phyloP scores from a whole-genome alignment of 148 eudicot species.

The Diospyros kaki region DNA sequence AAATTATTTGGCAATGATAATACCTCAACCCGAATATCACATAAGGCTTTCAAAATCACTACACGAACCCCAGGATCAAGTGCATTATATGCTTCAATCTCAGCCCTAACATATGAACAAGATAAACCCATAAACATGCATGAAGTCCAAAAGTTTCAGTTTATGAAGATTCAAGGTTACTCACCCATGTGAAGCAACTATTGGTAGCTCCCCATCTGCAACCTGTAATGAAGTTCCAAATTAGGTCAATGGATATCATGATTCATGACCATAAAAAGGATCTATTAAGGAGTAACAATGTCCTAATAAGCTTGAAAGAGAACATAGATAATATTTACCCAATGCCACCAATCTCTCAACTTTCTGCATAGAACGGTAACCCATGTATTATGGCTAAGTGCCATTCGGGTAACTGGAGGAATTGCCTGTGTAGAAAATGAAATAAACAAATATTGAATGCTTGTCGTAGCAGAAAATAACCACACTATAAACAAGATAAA shows the following conservation, averaged over 20 bases:
- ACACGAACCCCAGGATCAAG: slow-evolving; percentile 88
- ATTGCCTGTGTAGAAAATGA: slow-evolving; percentile 50
- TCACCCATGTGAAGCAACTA: slow-evolving; percentile 90
- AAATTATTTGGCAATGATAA: slow-evolving; percentile 4
- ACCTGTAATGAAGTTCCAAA: slow-evolving; percentile 50
- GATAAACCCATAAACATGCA: slow-evolving; percentile 13
- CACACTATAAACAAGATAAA: neutral
- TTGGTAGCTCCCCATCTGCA: slow-evolving; percentile 94
- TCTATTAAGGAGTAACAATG: slow-evolving; percentile 2
- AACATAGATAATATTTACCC: slow-evolving; percentile 47
- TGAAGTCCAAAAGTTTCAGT: neutral
- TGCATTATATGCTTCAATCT: slow-evolving; percentile 69
- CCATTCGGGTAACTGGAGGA: slow-evolving; percentile 90
- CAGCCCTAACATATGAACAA: slow-evolving; percentile 47
- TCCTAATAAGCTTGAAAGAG: slow-evolving; percentile 8
- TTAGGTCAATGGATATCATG: slow-evolving; percentile 11
- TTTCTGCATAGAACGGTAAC: slow-evolving; percentile 93
- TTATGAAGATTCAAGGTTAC: slow-evolving; percentile 21
- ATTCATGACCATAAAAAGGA: slow-evolving; percentile 14
- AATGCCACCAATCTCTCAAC: slow-evolving; percentile 98
- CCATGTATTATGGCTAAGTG: slow-evolving; percentile 90
- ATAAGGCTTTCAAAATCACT: slow-evolving; percentile 81
- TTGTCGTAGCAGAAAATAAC: neutral
- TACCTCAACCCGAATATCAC: slow-evolving; percentile 99
- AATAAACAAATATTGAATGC: neutral